These are phyloP conservation scores for Hawksworthiomyces lignivorus DNA, from an alignment of 2,329 filamentous ascomycete species.

Conservation along the genomic window DNA sequence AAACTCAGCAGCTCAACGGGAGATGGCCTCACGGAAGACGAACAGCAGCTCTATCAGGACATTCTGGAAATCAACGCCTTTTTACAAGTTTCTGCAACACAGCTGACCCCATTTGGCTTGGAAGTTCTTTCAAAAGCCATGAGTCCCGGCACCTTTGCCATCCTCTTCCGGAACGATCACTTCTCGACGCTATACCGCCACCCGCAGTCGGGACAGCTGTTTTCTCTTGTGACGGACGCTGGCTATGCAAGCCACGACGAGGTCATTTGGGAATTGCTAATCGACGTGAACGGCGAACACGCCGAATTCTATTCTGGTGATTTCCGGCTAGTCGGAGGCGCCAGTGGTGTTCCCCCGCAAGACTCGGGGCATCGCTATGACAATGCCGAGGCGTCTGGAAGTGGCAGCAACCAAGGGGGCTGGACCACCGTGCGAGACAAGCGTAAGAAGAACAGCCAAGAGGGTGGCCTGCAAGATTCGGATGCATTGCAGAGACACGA, in stretches of 20 bases:
- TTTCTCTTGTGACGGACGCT: conserved; percentile 85
- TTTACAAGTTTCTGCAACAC: conserved; percentile 70
- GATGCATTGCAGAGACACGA: conserved; percentile 32
- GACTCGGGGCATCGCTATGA: too few species aligned
- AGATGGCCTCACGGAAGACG: conserved; percentile 56
- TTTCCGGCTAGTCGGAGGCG: conserved; percentile 73
- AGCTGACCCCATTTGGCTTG: conserved; percentile 76
- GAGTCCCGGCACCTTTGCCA: conserved; percentile 71
- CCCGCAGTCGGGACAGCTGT: conserved; percentile 64
- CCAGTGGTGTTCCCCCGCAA: conserved; percentile 10
- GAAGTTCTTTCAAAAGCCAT: conserved; percentile 64
- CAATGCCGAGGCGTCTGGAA: too few species aligned
- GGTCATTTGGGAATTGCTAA: conserved; percentile 91
- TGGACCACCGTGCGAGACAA: conserved; percentile 50
- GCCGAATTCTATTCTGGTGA: conserved; percentile 86
- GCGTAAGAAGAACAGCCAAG: conserved; percentile 18
- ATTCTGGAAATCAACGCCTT: conserved; percentile 79
- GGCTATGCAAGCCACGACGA: conserved; percentile 84
- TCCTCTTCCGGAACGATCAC: conserved; percentile 94
- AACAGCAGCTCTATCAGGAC: conserved; percentile 76
- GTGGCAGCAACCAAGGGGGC: conserved; percentile 19
- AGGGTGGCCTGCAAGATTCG: not conserved
- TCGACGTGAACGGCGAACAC: conserved; percentile 76
- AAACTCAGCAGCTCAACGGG: conserved; percentile 50
- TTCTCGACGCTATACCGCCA: conserved; percentile 93